Percentiles rank a stretch among this genome's conserved stretches.
Conservation (phyloP, 1,284 basidiomycete species). For the Rhodotorula sp. region DNA sequence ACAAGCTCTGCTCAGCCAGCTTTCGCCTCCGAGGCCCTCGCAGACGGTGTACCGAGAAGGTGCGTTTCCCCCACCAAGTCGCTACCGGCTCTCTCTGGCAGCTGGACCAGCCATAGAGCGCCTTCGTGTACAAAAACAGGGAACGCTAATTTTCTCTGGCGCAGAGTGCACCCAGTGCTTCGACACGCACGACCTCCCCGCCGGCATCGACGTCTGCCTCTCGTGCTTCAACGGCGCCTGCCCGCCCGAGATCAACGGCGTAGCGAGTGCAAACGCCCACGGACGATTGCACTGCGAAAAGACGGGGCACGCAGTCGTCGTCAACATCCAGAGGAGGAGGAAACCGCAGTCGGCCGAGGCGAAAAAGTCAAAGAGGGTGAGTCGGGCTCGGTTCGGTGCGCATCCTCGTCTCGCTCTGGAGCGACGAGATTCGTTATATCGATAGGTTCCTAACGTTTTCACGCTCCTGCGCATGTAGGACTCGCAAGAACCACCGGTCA, state of each 20-base stretch:
- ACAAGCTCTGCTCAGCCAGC: not conserved
- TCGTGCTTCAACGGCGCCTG: slow-evolving; percentile 93
- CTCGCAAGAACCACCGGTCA: slow-evolving; percentile 79
- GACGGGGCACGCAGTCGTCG: slow-evolving; percentile 69
- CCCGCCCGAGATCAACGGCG: slow-evolving; percentile 47
- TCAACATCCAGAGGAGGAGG: slow-evolving; percentile 75
- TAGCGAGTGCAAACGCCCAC: slow-evolving; percentile 61
- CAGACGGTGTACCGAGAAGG: slow-evolving; percentile 34
- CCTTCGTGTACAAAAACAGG: too few relatives aligned
- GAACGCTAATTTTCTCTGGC: not conserved
- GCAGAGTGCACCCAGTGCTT: slow-evolving; percentile 92
- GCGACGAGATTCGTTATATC: too few relatives aligned
- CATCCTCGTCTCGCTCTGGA: not conserved
- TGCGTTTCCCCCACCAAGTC: not conserved
- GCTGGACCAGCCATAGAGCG: not conserved
- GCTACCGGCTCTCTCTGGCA: not conserved
- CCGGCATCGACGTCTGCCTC: slow-evolving; percentile 87
- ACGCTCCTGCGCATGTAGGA: slow-evolving; percentile 45
- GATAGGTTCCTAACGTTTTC: too few relatives aligned
- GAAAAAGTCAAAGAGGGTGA: slow-evolving; percentile 61
- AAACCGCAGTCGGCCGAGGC: slow-evolving; percentile 55
- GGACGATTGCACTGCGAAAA: slow-evolving; percentile 68
- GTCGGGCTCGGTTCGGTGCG: slow-evolving; percentile 47
- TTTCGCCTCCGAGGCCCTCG: slow-evolving; percentile 23
- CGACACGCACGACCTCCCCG: slow-evolving; percentile 75